These are phyloP conservation scores for Sicyos edulis DNA, from an alignment of 306 rosid species.

Conservation along the genomic window DNA sequence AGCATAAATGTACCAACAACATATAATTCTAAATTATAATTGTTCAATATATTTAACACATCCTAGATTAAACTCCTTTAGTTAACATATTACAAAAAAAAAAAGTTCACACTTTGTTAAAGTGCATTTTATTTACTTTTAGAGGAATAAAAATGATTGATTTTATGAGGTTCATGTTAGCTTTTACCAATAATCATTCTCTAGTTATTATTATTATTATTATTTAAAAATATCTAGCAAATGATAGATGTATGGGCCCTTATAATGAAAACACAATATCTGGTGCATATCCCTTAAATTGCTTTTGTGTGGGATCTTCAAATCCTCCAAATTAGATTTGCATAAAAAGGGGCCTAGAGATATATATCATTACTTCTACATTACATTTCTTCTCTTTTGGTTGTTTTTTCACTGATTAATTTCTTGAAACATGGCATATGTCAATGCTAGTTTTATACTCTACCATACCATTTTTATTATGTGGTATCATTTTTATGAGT, in stretches of 20 bases:
- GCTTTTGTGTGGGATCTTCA: constrained; percentile 10
- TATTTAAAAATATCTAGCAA: neutral
- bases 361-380: neutral
- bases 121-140: neutral
- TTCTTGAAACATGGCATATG: too few species aligned
- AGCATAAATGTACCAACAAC: too few species aligned
- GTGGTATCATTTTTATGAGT: too few species aligned
- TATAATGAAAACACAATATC: neutral
- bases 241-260: neutral
- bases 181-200: neutral
- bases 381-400: neutral
- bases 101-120: neutral
- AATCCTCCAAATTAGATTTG: neutral
- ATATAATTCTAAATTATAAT: too few species aligned
- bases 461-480: too few species aligned
- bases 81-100: too few species aligned
- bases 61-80: too few species aligned
- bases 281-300: constrained; percentile 13
- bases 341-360: neutral
- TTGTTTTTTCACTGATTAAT: neutral
- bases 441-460: too few species aligned
- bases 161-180: neutral
- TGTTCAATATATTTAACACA: too few species aligned
- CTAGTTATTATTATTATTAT: neutral
- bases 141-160: neutral